A percentile compares a stretch with the other conserved stretches of the same genome.
These are phyloP conservation scores for Schizosaccharomyces lindneri DNA, from an alignment of 805 yeast species.

Conservation along the genomic window DNA sequence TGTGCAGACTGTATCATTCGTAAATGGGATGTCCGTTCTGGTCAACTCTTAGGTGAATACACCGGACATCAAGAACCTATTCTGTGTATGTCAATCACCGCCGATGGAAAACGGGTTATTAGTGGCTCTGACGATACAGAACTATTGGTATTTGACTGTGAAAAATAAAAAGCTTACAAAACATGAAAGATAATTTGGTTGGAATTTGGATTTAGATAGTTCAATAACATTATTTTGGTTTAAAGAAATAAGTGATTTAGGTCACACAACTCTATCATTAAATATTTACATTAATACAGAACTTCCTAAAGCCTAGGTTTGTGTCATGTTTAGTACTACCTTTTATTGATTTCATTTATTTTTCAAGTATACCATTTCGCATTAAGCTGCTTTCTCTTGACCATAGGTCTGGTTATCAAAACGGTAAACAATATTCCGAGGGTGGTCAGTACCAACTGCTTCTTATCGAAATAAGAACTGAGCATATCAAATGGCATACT, in stretches of 20 bases:
- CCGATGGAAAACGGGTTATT: constrained; percentile 40
- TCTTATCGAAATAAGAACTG: constrained; percentile 39
- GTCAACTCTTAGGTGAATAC: constrained; percentile 50
- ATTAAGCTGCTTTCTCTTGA: constrained; percentile 26
- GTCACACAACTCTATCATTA: too few relatives aligned
- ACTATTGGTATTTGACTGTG: constrained; percentile 25
- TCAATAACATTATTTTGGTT: neutral
- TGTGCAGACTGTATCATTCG: constrained; percentile 69
- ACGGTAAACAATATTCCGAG: constrained; percentile 24
- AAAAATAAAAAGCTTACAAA: neutral
- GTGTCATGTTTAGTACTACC: too few relatives aligned
- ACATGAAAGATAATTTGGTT: too few relatives aligned
- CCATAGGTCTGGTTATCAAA: constrained; percentile 31
- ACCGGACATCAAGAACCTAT: constrained; percentile 90
- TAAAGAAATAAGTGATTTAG: neutral
- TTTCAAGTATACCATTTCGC: constrained; percentile 20
- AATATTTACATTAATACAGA: too few relatives aligned
- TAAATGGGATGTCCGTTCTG: constrained; percentile 76
- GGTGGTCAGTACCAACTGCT: constrained; percentile 37
- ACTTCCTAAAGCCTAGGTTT: too few relatives aligned
- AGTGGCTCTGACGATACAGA: constrained; percentile 98
- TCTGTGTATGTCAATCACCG: constrained; percentile 46
- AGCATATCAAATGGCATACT: constrained; percentile 64
- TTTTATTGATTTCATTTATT: too few relatives aligned
- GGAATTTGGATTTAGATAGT: too few relatives aligned